These are phyloP conservation scores for Ascochyta rabiei DNA, from an alignment of 2,329 filamentous ascomycete species.

Conservation along the genomic window DNA sequence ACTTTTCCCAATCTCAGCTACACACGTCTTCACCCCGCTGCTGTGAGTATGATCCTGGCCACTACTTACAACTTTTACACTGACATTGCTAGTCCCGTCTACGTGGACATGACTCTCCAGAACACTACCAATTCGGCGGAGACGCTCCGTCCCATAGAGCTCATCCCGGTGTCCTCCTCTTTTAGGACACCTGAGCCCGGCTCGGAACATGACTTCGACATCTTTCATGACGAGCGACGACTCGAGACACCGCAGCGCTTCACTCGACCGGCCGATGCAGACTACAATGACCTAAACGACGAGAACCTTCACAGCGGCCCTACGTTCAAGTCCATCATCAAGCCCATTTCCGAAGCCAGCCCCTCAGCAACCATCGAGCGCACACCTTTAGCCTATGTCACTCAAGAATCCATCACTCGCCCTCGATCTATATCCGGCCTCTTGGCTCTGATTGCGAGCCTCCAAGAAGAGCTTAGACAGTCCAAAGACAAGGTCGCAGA, in stretches of 20 bases:
- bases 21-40: not conserved
- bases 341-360: not conserved
- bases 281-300: not conserved
- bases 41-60: not conserved
- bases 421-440: slow-evolving; percentile 1
- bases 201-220: not conserved
- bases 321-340: not conserved
- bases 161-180: not conserved
- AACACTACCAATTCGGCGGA: not conserved
- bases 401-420: not conserved
- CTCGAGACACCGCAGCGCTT: not conserved
- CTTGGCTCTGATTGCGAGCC: slow-evolving; percentile 2
- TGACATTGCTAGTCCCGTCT: not conserved
- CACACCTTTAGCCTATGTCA: not conserved
- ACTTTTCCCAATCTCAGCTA: not conserved
- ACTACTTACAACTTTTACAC: not conserved
- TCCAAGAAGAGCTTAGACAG: slow-evolving; percentile 2
- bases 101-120: not conserved
- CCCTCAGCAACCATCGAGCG: not conserved
- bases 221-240: not conserved
- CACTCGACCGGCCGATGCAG: not conserved
- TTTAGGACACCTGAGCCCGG: not conserved
- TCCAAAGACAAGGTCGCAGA: not conserved
- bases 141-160: not conserved
- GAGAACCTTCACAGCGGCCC: not conserved